Conservation (phyloP, 2,329 filamentous ascomycete species). For the Paecilomyces sp. region DNA sequence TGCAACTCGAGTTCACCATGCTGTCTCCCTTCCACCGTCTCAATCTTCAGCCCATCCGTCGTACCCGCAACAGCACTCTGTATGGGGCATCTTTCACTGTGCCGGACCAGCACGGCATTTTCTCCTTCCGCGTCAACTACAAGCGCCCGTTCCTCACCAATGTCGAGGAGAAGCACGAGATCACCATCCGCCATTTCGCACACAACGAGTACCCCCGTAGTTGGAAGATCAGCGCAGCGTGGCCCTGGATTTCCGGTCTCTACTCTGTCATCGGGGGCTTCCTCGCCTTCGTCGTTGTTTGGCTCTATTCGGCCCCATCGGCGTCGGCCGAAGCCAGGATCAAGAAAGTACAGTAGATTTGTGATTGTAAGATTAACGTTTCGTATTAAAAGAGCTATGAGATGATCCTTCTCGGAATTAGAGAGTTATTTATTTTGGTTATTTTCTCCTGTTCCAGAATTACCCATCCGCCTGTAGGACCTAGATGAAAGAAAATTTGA, state of each 20-base stretch:
- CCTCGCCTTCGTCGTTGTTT: conserved; percentile 75
- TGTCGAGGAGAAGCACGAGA: conserved; percentile 88
- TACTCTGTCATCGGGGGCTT: conserved; percentile 77
- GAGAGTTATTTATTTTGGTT: background rate
- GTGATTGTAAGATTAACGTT: conserved; percentile 1
- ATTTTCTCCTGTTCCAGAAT: background rate
- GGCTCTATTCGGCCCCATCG: conserved; percentile 68
- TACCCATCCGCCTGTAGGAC: background rate
- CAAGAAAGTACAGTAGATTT: conserved; percentile 34
- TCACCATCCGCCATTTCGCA: conserved; percentile 91
- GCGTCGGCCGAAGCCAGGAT: conserved; percentile 22
- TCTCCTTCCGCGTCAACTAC: conserved; percentile 97
- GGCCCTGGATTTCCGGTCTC: conserved; percentile 90
- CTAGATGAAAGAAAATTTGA: background rate
- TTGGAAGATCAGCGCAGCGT: conserved; percentile 81
- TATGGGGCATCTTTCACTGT: conserved; percentile 72
- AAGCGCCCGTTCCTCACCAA: conserved; percentile 86
- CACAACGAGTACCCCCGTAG: conserved; percentile 95
- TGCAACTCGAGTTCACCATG: conserved; percentile 98
- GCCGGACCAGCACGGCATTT: conserved; percentile 97
- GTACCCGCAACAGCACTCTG: conserved; percentile 60
- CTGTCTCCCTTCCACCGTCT: conserved; percentile 94
- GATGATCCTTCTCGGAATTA: background rate
- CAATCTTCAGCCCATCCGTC: conserved; percentile 53
- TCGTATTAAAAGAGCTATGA: background rate